These are phyloP conservation scores for Kickxella alabastrina DNA, from an alignment of 192 early-diverging fungal species.

Conservation along the genomic window DNA sequence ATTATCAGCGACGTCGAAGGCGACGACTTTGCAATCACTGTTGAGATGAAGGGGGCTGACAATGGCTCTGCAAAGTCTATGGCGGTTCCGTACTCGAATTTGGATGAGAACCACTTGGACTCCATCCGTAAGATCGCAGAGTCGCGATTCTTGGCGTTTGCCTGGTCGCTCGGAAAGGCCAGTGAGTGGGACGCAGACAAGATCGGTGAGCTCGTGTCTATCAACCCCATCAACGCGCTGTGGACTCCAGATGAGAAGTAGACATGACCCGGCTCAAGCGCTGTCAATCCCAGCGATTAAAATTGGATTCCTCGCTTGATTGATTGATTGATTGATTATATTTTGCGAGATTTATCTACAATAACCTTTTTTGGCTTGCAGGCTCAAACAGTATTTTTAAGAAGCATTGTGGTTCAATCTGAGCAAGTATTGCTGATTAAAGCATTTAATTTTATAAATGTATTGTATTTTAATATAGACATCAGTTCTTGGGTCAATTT, in stretches of 20 bases:
- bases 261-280: too few relatives aligned
- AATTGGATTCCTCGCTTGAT: too few relatives aligned
- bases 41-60: constrained; percentile 28
- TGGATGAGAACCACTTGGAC: constrained; percentile 35
- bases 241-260: constrained; percentile 46
- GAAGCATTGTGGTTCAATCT: too few relatives aligned
- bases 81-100: constrained; percentile 31
- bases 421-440: too few relatives aligned
- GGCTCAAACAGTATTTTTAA: too few relatives aligned
- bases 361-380: too few relatives aligned
- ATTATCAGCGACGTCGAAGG: constrained; percentile 31
- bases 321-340: too few relatives aligned
- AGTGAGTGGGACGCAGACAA: constrained; percentile 52
- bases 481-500: too few relatives aligned
- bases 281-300: too few relatives aligned
- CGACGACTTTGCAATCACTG: constrained; percentile 54
- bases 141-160: constrained; percentile 55
- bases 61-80: constrained; percentile 6
- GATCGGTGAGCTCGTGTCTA: constrained; percentile 46
- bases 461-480: too few relatives aligned
- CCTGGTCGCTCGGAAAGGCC: constrained; percentile 49
- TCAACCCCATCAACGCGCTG: constrained; percentile 55
- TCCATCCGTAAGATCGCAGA: constrained; percentile 54
- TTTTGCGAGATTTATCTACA: too few relatives aligned
- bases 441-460: too few relatives aligned